A percentile compares a stretch with the other conserved stretches of the same genome.
phyloP scores from a whole-genome alignment of 129 eudicot genomes.

The Pseudognaphalium luteoalbum region DNA sequence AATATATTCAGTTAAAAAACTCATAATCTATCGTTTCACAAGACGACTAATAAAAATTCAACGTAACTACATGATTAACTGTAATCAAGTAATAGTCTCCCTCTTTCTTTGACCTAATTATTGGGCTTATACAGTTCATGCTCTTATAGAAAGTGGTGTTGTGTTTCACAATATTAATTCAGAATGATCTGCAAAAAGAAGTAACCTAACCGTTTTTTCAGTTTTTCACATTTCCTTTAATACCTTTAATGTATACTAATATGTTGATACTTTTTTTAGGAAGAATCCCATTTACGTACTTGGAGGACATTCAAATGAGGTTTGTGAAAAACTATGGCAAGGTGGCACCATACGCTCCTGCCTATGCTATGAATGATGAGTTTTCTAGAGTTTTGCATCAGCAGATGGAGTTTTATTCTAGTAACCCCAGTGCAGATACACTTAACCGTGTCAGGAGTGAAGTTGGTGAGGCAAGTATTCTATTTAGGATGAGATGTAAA shows the following conservation, averaged over 20 bases:
- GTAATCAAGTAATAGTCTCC: constrained; percentile 4
- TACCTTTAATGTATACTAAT: background rate
- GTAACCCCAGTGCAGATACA: constrained; percentile 94
- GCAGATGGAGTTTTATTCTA: constrained; percentile 97
- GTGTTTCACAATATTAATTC: background rate
- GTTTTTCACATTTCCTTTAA: background rate
- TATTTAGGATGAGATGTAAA: background rate
- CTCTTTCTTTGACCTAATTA: constrained; percentile 7
- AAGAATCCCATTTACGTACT: constrained; percentile 91
- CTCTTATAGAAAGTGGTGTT: background rate
- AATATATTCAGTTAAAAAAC: background rate
- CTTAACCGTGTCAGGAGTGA: constrained; percentile 91
- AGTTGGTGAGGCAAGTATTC: constrained; percentile 90
- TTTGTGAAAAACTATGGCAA: constrained; percentile 94
- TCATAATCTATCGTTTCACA: background rate
- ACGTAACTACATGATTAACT: background rate
- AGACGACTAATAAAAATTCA: background rate
- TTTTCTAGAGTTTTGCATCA: constrained; percentile 98
- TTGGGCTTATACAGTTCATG: background rate
- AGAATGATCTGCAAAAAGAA: background rate
- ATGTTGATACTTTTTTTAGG: constrained; percentile 49
- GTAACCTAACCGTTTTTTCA: background rate
- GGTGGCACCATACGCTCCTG: constrained; percentile 89
- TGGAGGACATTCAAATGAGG: constrained; percentile 97
- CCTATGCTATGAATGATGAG: constrained; percentile 98